Evolutionary conservation across 345 rosid genomes (phyloP), one percentile per base, ranked within the genome.

Genomic region (Litchi chinensis): DNA sequence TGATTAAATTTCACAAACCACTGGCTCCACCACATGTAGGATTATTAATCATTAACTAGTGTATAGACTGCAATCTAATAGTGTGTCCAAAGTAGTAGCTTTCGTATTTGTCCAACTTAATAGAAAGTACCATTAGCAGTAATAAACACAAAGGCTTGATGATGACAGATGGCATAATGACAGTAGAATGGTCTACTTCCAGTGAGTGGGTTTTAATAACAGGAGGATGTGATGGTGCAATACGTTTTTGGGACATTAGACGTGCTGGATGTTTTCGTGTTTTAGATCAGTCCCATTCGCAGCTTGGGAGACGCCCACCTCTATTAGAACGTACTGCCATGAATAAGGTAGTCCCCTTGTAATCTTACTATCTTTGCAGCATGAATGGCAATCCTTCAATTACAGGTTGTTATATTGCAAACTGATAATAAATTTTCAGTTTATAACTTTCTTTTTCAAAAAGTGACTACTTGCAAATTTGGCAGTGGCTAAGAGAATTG

Each of bases 191-290:
- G 99, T 93, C 99, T 80, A 86, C 91, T 80, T 92, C 98, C 57
- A 93, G 90, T 82, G 99, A 95, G 85, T 95, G 95, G 96, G 86
- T 93, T 78, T 84, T 96, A 89, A 74, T 91, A 76, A 92, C 99
- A 10, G 99, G 97, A 18, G 99, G 98, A 0, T 93, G 94, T 86
- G 98, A 96, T 84, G 99, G 99, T 76, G 97, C 99, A 21, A 96
- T 93, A 86, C 93, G 99, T 40, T 91, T 94, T 78, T 96, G 98
- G 99, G 98, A 94, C 83, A 96, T 95, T 44, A 89, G 97, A 76
- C 96, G 93, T 43, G 96, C 99, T 64, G 98, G 99, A 71, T 96
- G 98, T 77, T 93, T 89, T 81, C 92, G 76, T 83, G 97, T 94
- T 79, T 83, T 96, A 75, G 93, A 94, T 84, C 99, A 96, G 79